Base-by-base conservation (phyloP, 2,329 filamentous ascomycete species). In the Xylaria sp. region DNA sequence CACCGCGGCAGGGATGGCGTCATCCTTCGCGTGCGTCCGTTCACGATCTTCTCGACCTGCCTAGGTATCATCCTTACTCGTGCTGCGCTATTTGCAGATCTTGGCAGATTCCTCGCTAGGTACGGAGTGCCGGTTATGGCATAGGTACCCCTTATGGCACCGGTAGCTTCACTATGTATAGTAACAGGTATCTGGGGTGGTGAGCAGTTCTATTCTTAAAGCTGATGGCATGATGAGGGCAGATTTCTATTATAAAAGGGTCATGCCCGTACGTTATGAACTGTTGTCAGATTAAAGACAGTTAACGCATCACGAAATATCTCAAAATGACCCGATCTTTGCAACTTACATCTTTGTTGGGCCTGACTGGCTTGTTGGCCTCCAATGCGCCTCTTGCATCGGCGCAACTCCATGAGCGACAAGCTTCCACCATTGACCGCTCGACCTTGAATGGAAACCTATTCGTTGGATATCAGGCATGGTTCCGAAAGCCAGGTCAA, bases 391-490 rank as follows among this genome's bases (percentile, higher is more conserved):
- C 47, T 39, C 55, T 51, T 16, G 48, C 48, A 9, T 49, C 48
- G 9, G 35, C 2, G 5, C 56, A 59, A 6, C 47, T 18, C 16
- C 37, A 30, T 16, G 42, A 50, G 50, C 61, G 61, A 35, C 61
- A 63, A 53, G 53, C 34, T 34, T 63, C 62, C 10, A 64, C 54
- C 13, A 67, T 69, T 46, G 67, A 69, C 47, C 63, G 63, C 48
- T 68, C 67, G 49, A 66, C 67, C 8, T 54, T 69, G 19, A 65
- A 68, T 50, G 67, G 67, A 3, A 66, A 69, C 16, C 60, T 68
- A 30, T 68, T 69, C 16, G 66, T 67, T 13, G 67, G 67, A 23
- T 69, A 68, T 39, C 67, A 68, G 55, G 67, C 63, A 23, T 69
- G 67, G 67, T 69, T 69, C 50, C 65, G 67, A 34, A 69, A 67